phyloP scores from a whole-genome alignment of 495 filamentous ascomycete species.

The Penicillium roqueforti region DNA sequence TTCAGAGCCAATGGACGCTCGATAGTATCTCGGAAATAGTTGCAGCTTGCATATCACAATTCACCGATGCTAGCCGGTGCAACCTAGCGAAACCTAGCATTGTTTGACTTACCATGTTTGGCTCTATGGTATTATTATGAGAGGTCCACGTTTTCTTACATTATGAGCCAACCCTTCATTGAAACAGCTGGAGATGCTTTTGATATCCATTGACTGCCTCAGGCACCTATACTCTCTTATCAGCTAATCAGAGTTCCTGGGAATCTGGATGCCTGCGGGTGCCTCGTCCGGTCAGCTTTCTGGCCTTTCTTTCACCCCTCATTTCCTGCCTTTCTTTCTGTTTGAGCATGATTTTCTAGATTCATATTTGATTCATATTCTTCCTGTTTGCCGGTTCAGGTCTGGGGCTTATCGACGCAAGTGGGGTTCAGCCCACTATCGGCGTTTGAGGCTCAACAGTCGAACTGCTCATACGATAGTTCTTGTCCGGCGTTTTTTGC shows the following conservation, averaged over 20 bases:
- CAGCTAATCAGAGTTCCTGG: conserved; percentile 16
- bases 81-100: too few species aligned
- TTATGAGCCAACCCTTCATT: too few species aligned
- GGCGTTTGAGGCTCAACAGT: conserved; percentile 7
- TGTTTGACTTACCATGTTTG: too few species aligned
- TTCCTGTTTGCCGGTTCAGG: neutral
- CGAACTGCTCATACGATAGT: neutral
- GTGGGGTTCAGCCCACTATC: conserved; percentile 4
- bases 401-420: conserved; percentile 5
- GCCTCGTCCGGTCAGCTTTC: conserved; percentile 4
- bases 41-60: neutral
- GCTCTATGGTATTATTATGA: too few species aligned
- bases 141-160: too few species aligned
- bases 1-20: neutral
- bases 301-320: conserved; percentile 7
- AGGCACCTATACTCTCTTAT: neutral
- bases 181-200: too few species aligned
- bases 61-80: neutral
- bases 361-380: neutral
- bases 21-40: too few species aligned
- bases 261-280: conserved; percentile 27
- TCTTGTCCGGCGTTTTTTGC: neutral
- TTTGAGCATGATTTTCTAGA: neutral
- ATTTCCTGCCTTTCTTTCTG: neutral
- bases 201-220: too few species aligned